Base-by-base conservation (phyloP, 2,329 filamentous ascomycete genomes). In the Xylaria polymorpha region DNA sequence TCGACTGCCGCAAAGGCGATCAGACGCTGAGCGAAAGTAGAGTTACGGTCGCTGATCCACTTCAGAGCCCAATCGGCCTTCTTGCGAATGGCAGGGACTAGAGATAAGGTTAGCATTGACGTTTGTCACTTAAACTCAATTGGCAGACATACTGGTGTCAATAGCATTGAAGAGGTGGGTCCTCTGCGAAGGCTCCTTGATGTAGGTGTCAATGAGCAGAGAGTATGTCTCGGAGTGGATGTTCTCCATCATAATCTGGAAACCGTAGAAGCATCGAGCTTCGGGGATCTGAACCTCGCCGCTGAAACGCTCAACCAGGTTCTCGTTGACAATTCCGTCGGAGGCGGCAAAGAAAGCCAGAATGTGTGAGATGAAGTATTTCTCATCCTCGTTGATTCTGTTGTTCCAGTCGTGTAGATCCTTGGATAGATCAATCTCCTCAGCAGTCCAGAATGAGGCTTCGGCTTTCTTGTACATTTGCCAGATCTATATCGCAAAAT, bases 201-300 rank as follows among this genome's bases (percentile, higher is more conserved):
- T 97, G 84, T 99, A 99, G 72, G 95, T 98, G 82, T 99, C 96
- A 81, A 99, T 99, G 80, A 99, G 91, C 43, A 99, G 91, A 22
- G 95, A 98, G 89, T 99, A 99, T 64, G 96, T 99, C 86, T 99
- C 96, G 18, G 96, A 98, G 88, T 99, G 96, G 79, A 99, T 97
- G 86, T 99, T 99, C 88, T 99, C 96, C 93, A 99, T 98, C 96
- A 99, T 99, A 86, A 98, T 98, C 86, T 99, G 96, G 89, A 99
- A 99, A 73, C 96, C 96, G 83, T 99, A 99, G 88, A 99, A 99
- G 90, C 96, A 99, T 78, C 96, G 94, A 73, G 96, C 96, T 85
- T 99, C 96, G 12, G 96, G 95, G 68, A 98, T 91, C 85, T 99
- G 96, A 37, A 99, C 95, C 84, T 99, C 96, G 74, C 89, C 91